Conservation (phyloP, 1,284 basidiomycete genomes). For the Fomitopsis pinicola region DNA sequence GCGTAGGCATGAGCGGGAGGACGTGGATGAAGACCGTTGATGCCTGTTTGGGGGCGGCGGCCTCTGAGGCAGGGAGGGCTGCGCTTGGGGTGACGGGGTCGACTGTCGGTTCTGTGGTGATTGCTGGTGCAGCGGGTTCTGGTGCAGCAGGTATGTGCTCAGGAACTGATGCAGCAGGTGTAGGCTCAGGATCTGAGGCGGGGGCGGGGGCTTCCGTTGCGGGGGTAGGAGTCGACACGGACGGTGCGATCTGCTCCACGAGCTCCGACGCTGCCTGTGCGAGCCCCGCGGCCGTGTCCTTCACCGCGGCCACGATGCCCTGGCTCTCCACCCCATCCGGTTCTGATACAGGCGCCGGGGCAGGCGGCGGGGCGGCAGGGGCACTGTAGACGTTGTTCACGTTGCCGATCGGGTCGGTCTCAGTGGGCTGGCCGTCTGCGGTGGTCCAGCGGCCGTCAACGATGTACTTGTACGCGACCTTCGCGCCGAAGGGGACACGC, state of each 20-base stretch:
- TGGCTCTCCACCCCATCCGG: neutral
- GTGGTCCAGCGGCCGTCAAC: conserved; percentile 71
- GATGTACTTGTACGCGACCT: conserved; percentile 72
- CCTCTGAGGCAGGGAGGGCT: conserved; percentile 11
- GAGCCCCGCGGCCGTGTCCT: conserved; percentile 21
- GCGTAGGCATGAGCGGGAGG: conserved; percentile 13
- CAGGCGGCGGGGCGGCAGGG: conserved; percentile 37
- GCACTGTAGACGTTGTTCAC: conserved; percentile 70
- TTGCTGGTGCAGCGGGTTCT: neutral
- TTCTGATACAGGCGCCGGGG: conserved; percentile 1
- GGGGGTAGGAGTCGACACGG: neutral
- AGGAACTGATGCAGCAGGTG: conserved; percentile 3
- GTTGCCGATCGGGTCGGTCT: conserved; percentile 58
- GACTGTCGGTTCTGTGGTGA: neutral
- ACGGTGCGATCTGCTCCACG: conserved; percentile 24
- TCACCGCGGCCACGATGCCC: conserved; percentile 17
- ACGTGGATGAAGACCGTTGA: conserved; percentile 7
- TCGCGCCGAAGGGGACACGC: conserved; percentile 59
- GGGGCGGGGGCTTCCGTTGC: conserved; percentile 15
- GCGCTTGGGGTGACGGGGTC: conserved; percentile 8
- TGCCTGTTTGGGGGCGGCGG: conserved; percentile 8
- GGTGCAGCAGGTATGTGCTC: conserved; percentile 4
- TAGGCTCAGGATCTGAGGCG: neutral
- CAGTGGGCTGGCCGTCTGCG: conserved; percentile 53
- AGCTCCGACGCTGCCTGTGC: conserved; percentile 23